These are phyloP conservation scores for Noccaea caerulescens DNA, from an alignment of 345 rosid genomes.

Conservation along the genomic window DNA sequence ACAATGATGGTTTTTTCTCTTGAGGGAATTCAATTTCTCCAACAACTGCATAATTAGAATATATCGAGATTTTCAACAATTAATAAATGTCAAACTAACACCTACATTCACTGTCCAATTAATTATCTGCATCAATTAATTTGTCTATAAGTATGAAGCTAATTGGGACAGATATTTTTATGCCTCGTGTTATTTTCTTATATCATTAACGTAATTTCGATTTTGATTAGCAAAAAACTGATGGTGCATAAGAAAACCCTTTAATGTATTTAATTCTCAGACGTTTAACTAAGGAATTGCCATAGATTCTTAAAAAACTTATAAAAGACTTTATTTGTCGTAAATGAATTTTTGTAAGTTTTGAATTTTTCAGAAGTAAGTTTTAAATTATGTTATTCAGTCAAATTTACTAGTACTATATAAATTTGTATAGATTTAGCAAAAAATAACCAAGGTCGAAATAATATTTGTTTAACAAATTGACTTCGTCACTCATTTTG, in stretches of 20 bases:
- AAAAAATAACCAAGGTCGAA: not conserved
- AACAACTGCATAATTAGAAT: not conserved
- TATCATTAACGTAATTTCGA: conserved; percentile 12
- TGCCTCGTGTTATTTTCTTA: conserved; percentile 4
- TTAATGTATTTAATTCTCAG: not conserved
- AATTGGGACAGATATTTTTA: conserved; percentile 7
- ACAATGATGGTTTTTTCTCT: too few relatives aligned
- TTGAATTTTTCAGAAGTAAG: too few relatives aligned
- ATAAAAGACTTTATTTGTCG: not conserved
- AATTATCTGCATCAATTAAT: not conserved
- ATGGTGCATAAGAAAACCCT: not conserved
- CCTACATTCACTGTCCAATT: conserved; percentile 20
- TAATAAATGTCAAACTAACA: conserved; percentile 21
- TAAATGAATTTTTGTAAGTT: too few relatives aligned
- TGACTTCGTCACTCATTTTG: not conserved
- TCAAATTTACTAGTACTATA: too few relatives aligned
- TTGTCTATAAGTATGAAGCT: not conserved
- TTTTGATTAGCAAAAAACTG: conserved; percentile 10
- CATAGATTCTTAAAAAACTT: not conserved
- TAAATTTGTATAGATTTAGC: not conserved
- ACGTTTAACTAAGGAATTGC: not conserved
- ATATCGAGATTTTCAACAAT: not conserved
- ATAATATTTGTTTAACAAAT: not conserved
- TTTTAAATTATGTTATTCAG: too few relatives aligned
- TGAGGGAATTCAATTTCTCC: too few relatives aligned